Evolutionary conservation across 148 eudicot species (phyloP).

Genomic region (Rheum nobile): DNA sequence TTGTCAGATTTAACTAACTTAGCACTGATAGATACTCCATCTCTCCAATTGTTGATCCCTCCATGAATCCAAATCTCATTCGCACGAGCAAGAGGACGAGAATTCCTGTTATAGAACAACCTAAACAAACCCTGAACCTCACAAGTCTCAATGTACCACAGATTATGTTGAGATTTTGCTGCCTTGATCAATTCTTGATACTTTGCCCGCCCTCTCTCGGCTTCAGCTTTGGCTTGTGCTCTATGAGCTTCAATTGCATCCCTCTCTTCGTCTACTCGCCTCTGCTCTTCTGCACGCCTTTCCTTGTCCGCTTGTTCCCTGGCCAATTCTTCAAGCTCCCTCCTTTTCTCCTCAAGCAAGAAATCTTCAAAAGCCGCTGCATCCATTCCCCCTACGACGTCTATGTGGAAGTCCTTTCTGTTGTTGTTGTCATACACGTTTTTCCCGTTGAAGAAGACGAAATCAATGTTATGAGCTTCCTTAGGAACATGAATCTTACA

Average conservation of each 20-base stretch:
- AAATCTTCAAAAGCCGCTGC: conserved; percentile 64
- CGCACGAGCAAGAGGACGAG: conserved; percentile 80
- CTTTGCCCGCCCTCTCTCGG: conserved; percentile 34
- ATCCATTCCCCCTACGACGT: conserved; percentile 70
- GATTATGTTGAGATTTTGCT: conserved; percentile 28
- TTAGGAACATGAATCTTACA: conserved; percentile 74
- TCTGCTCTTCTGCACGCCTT: conserved; percentile 64
- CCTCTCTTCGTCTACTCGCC: conserved; percentile 59
- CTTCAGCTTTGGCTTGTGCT: conserved; percentile 69
- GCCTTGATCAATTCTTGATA: conserved; percentile 41
- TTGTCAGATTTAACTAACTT: conserved; percentile 49
- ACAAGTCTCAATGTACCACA: conserved; percentile 63
- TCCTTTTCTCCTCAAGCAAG: conserved; percentile 83
- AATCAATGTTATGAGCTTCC: conserved; percentile 81
- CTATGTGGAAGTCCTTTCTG: conserved; percentile 65
- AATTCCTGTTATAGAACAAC: conserved; percentile 61
- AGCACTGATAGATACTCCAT: conserved; percentile 65
- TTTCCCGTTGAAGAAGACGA: conserved; percentile 75
- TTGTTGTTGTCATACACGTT: conserved; percentile 88
- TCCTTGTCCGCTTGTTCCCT: conserved; percentile 70
- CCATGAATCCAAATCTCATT: conserved; percentile 88
- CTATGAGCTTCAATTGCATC: conserved; percentile 75
- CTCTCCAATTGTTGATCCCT: conserved; percentile 73
- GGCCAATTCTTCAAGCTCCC: conserved; percentile 65
- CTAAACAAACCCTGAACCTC: conserved; percentile 56